Evolutionary conservation across 2,329 filamentous ascomycete species (phyloP).

Genomic region (Colletotrichum sublineola): DNA sequence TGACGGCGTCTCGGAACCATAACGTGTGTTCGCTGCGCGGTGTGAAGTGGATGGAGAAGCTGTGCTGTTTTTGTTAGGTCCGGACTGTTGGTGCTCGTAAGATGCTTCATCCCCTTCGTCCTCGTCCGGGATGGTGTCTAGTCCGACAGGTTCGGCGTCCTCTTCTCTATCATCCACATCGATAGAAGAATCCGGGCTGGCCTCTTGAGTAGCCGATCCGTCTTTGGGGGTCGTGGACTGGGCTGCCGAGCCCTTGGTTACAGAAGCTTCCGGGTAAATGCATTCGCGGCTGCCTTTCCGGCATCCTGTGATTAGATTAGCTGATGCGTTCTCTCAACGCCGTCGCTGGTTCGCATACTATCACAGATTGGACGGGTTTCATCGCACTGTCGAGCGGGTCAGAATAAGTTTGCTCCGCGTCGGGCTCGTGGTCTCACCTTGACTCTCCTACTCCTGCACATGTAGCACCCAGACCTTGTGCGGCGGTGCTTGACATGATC

Average conservation of each 20-base stretch:
- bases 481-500: conserved; percentile 93
- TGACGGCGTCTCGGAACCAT: conserved; percentile 67
- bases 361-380: conserved; percentile 90
- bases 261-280: conserved; percentile 82
- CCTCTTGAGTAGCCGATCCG: conserved; percentile 51
- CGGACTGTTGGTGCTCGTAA: conserved; percentile 42
- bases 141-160: conserved; percentile 54
- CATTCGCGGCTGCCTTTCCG: conserved; percentile 93
- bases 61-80: conserved; percentile 54
- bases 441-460: conserved; percentile 88
- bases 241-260: conserved; percentile 55
- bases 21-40: conserved; percentile 53
- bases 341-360: conserved; percentile 60
- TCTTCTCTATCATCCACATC: conserved; percentile 63
- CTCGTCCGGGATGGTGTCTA: conserved; percentile 69
- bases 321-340: conserved; percentile 37
- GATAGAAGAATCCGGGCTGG: conserved; percentile 67
- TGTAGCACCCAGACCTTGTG: conserved; percentile 93
- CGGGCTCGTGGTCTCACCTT: conserved; percentile 66
- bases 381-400: conserved; percentile 77
- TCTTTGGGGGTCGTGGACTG: conserved; percentile 56
- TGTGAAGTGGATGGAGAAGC: conserved; percentile 54
- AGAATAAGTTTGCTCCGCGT: conserved; percentile 22
- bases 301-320: conserved; percentile 72
- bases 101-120: conserved; percentile 56